Conservation (phyloP, 1,139 yeast genomes). For the Geotrichum restrictum region DNA sequence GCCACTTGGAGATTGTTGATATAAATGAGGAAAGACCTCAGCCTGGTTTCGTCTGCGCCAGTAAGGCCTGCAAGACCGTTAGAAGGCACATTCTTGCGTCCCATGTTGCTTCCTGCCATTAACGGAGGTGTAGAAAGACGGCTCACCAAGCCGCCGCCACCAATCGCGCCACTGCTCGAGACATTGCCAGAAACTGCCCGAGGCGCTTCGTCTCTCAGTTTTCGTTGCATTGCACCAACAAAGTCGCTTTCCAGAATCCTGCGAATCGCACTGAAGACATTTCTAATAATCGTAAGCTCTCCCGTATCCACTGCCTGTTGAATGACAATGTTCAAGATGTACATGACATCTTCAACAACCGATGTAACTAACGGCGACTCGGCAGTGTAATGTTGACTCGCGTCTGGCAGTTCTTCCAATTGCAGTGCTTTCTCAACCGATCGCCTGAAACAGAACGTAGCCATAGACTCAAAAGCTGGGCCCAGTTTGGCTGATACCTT, state of each 20-base stretch:
- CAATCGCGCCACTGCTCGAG: constrained; percentile 23
- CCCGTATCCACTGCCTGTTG: constrained; percentile 61
- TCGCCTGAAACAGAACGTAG: constrained; percentile 65
- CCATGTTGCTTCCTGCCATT: constrained; percentile 4
- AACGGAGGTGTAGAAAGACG: constrained; percentile 24
- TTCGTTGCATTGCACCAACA: constrained; percentile 47
- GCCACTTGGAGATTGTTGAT: constrained; percentile 61
- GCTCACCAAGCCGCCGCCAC: constrained; percentile 21
- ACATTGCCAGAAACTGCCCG: constrained; percentile 27
- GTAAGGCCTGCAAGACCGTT: constrained; percentile 28
- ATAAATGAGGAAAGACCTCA: constrained; percentile 50
- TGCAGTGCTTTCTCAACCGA: constrained; percentile 79
- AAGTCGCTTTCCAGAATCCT: constrained; percentile 49
- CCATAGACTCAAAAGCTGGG: constrained; percentile 61
- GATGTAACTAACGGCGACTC: constrained; percentile 73
- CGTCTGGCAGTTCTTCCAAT: constrained; percentile 69
- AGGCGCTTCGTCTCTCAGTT: constrained; percentile 49
- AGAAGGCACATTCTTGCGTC: neutral
- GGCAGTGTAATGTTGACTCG: constrained; percentile 34
- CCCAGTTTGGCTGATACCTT: constrained; percentile 54
- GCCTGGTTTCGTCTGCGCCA: constrained; percentile 41
- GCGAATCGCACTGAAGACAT: constrained; percentile 46
- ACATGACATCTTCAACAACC: constrained; percentile 77
- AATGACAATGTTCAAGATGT: constrained; percentile 65
- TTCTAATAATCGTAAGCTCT: constrained; percentile 51